Evolutionary conservation across 2,329 filamentous ascomycete species (phyloP), one percentile per base, ranked within the genome.

Genomic region (Exutisphaerella laricina): DNA sequence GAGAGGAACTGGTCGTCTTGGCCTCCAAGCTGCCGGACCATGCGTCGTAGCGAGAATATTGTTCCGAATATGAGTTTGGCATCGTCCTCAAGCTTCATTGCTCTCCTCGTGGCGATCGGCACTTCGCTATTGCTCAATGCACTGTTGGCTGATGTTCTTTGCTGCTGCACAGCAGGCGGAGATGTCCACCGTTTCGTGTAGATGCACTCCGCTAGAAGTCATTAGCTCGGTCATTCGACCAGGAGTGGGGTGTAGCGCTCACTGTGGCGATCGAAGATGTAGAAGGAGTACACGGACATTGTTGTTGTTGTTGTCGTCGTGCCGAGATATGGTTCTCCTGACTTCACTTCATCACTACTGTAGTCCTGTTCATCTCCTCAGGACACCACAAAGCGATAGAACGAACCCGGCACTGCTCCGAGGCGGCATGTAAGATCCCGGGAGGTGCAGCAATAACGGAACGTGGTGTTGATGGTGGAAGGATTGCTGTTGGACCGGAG

Each of bases 231-330:
- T 25, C 10, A 20, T 1, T 39, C 39, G 25, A 34, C 14, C 20
- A 20, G 35, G 30, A 21, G 17, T 40, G 26, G 41, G 12, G 16
- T 17, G 23, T 23, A 26, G 4, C 36, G 61, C 78, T 63, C 76
- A 96, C 92, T 95, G 70, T 98, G 92, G 54, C 92, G 84, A 71
- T 98, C 92, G 66, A 98, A 98, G 64, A 98, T 96, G 75, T 95
- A 95, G 70, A 98, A 95, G 47, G 88, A 89, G 71, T 94, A 97
- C 67, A 97, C 85, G 48, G 85, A 82, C 92, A 98, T 97, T 16
- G 41, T 42, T 22, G 39, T 18, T 34, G 39, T 44, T 37, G 23
- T 31, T 14, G 17, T 25, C 12, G 39, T 16, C 14, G 43, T 13
- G 9, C 18, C 30, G 12, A 7, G n/a, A n/a, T n/a, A n/a, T n/a